Evolutionary conservation across 2,329 filamentous ascomycete species (phyloP), one percentile per base, ranked within the genome.

Genomic region (Xylaria sp.): DNA sequence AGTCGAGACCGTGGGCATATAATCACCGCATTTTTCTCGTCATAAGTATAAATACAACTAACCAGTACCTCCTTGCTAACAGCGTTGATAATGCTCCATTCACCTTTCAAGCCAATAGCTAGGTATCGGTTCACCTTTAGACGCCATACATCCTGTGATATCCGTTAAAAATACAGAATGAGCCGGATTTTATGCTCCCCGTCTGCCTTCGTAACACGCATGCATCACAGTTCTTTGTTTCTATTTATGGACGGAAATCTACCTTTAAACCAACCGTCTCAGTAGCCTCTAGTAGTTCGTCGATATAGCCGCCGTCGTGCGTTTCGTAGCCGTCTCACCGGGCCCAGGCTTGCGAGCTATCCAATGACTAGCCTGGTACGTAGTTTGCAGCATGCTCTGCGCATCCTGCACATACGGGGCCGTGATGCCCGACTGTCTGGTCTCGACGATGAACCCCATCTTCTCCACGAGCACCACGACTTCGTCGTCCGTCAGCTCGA

Each of bases 401-500:
- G 86, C 81, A 76, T 98, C 93, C 73, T 94, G 92, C 56, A 98
- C 96, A 77, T 99, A 99, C 8, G 94, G 94, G 13, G 92, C 90
- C 68, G 87, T 83, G n/a, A 90, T 80, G 1, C 83, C 85, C 0
- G 83, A 83, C 77, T 90, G 84, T 58, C 86, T 85, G 72, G 83
- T 85, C 75, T 93, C 89, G 7, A 99, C 82, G 5, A 82, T 83
- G 76, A 99, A 99, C 0, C 94, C 96, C 74, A 95, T 82, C 65
- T 85, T 86, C 72, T 89, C 82, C 1, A 98, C 86, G 48, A 99
- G 82, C 18, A 86, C 85, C 66, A 97, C 80, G 10, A 99, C 92
- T 82, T 99, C 96, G 32, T 97, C 93, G 68, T 97, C 89, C 0
- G 92, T 91, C 63, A 99, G 84, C 82, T 99, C 96, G 72, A 98